Conservation (phyloP, 202 grass and related monocot species). For the Setaria viridis region DNA sequence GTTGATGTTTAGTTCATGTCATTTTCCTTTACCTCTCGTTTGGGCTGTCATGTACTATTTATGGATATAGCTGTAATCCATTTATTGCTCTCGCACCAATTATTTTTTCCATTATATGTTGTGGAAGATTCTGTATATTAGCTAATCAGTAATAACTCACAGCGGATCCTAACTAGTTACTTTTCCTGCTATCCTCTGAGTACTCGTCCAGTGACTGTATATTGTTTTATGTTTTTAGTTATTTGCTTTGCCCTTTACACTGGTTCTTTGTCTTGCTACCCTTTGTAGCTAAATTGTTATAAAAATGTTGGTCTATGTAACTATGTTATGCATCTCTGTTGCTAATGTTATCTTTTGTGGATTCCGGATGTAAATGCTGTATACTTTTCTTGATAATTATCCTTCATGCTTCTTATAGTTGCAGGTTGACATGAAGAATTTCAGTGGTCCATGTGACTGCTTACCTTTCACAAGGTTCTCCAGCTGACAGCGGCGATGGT, state of each 20-base stretch:
- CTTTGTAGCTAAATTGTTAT: slow-evolving; percentile 15
- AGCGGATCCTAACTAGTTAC: slow-evolving; percentile 13
- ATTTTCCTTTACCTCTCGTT: slow-evolving; percentile 24
- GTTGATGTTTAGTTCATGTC: slow-evolving; percentile 23
- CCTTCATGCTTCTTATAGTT: slow-evolving; percentile 8
- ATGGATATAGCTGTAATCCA: slow-evolving; percentile 25
- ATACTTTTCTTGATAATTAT: slow-evolving; percentile 10
- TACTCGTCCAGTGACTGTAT: slow-evolving; percentile 18
- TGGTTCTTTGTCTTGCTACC: slow-evolving; percentile 12
- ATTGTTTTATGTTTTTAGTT: not conserved
- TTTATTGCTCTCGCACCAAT: slow-evolving; percentile 7
- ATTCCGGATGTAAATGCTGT: not conserved
- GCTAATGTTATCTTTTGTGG: not conserved
- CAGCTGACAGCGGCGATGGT: not conserved
- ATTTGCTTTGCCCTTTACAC: slow-evolving; percentile 15
- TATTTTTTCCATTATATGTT: slow-evolving; percentile 10
- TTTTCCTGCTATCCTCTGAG: slow-evolving; percentile 14
- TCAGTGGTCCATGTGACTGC: slow-evolving; percentile 32
- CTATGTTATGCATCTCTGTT: not conserved
- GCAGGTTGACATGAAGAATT: slow-evolving; percentile 27
- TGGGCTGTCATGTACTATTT: not conserved
- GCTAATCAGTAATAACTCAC: slow-evolving; percentile 1
- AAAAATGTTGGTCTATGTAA: not conserved
- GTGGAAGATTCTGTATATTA: slow-evolving; percentile 16
- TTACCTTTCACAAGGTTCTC: slow-evolving; percentile 33